Evolutionary conservation across 257 asterid species (phyloP), one percentile per base, ranked within the genome.

Genomic region (Rauvolfia tetraphylla): DNA sequence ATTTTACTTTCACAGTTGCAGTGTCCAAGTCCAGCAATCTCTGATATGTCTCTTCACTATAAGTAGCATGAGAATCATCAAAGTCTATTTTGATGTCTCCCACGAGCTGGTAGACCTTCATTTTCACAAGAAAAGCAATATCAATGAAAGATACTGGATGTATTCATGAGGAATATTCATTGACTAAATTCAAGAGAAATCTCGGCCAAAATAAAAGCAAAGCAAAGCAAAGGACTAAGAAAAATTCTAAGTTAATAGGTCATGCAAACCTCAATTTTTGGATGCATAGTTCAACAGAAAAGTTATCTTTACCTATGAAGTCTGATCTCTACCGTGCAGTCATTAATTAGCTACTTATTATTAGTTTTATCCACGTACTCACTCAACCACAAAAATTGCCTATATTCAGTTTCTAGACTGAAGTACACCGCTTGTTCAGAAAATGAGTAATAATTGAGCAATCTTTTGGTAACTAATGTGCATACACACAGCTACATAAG

Each of bases 11-110:
- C 15, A 86, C 91, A 0, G 88, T 87, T 58, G 96, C 96, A n/a
- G 93, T 88, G 81, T 92, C 89, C 83, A 92, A 83, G 86, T 92
- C 92, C 85, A 92, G 85, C 81, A 84, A 91, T 82, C 96, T 86
- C 44, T 86, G 78, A 68, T 92, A 92, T 38, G 89, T 85, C 71
- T 72, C 85, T 78, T 84, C 75, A 44, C 82, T 77, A 63, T 81
- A 86, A 11, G 84, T 78, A 38, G 80, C 82, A 68, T 84, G 90
- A 23, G 93, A 88, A 68, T 83, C 81, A 23, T 80, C 87, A 73
- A 92, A 90, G 22, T 89, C 90, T 33, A 92, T 84, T 73, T 79
- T 92, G n/a, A 92, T 73, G 82, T 92, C 97, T 75, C 97, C 97
- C 80, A 92, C 77, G 61, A 87, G 92, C 91, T 92, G 96, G 83